phyloP scores from a whole-genome alignment of 1,284 basidiomycete species.

The Ustanciosporium gigantosporum region DNA sequence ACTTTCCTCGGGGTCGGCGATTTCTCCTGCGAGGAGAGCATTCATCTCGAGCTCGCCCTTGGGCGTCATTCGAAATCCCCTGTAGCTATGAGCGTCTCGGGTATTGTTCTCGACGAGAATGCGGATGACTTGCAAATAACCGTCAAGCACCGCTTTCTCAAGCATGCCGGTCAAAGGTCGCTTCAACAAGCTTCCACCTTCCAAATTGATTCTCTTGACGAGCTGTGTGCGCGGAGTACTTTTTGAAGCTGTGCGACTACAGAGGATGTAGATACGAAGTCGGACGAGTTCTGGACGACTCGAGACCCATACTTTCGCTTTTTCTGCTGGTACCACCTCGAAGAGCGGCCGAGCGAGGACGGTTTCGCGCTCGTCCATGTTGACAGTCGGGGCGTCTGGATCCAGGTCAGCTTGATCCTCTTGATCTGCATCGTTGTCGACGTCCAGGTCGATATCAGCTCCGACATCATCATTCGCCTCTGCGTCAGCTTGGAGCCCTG shows the following conservation, averaged over 20 bases:
- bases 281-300: slow-evolving; percentile 43
- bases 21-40: slow-evolving; percentile 11
- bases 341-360: slow-evolving; percentile 12
- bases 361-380: slow-evolving; percentile 14
- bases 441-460: slow-evolving; percentile 8
- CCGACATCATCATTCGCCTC: not conserved
- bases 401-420: slow-evolving; percentile 2
- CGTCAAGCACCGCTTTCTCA: slow-evolving; percentile 24
- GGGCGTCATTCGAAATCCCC: slow-evolving; percentile 28
- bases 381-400: slow-evolving; percentile 15
- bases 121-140: slow-evolving; percentile 31
- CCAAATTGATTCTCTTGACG: slow-evolving; percentile 13
- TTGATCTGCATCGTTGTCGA: slow-evolving; percentile 2
- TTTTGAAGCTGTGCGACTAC: slow-evolving; percentile 16
- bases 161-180: slow-evolving; percentile 13
- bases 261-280: slow-evolving; percentile 28
- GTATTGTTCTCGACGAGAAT: slow-evolving; percentile 4
- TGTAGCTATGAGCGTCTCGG: not conserved
- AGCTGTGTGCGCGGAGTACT: slow-evolving; percentile 15
- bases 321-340: slow-evolving; percentile 21
- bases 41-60: slow-evolving; percentile 25
- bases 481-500: not conserved
- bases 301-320: slow-evolving; percentile 34
- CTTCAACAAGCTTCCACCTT: not conserved
- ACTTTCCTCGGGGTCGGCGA: slow-evolving; percentile 1